Percentiles rank a stretch among this genome's conserved stretches.
phyloP scores from a whole-genome alignment of 129 eudicot genomes.

The Tagetes erecta region DNA sequence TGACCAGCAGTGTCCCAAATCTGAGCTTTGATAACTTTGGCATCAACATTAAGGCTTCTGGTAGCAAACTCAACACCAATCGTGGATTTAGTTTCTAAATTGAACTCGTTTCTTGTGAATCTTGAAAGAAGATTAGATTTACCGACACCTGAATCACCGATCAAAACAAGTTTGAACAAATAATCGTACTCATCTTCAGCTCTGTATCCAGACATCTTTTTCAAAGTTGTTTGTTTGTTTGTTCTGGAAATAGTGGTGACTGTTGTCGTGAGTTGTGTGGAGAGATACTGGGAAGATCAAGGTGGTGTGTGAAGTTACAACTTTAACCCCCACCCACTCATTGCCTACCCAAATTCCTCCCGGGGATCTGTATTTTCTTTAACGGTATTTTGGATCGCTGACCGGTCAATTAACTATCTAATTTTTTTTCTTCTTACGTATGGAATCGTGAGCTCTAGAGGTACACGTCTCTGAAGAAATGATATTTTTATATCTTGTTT shows the following conservation, averaged over 20 bases:
- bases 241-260: slow-evolving; percentile 28
- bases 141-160: slow-evolving; percentile 78
- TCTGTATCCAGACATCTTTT: slow-evolving; percentile 60
- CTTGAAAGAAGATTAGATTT: slow-evolving; percentile 76
- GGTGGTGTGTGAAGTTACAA: slow-evolving; percentile 24
- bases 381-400: too few species aligned
- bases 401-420: too few species aligned
- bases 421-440: too few species aligned
- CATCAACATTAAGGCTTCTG: slow-evolving; percentile 66
- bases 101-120: slow-evolving; percentile 78
- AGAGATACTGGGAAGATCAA: slow-evolving; percentile 22
- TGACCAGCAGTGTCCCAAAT: slow-evolving; percentile 91
- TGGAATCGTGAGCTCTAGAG: too few species aligned
- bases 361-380: background rate
- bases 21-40: slow-evolving; percentile 81
- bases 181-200: slow-evolving; percentile 77
- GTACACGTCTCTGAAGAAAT: too few species aligned
- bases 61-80: slow-evolving; percentile 88
- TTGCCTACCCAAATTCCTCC: background rate
- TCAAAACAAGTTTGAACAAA: slow-evolving; percentile 69
- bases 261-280: slow-evolving; percentile 22
- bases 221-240: slow-evolving; percentile 3
- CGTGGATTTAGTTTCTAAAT: slow-evolving; percentile 73
- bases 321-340: slow-evolving; percentile 21
- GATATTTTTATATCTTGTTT: too few species aligned